phyloP scores from a whole-genome alignment of 768 basidiomycete genomes.

The Pulveroboletus ravenelii region DNA sequence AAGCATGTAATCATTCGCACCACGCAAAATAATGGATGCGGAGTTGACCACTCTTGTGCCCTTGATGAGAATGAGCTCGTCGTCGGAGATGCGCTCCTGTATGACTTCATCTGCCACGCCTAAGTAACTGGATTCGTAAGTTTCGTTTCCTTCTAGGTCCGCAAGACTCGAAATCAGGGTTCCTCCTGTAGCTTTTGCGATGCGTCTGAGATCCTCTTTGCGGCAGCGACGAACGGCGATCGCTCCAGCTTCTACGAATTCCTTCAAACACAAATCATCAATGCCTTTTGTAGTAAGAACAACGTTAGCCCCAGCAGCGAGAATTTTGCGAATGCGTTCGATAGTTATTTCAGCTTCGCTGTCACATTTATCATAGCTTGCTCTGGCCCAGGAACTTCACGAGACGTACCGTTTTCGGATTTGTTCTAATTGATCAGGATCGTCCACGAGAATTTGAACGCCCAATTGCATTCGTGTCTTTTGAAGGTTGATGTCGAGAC shows the following conservation, averaged over 20 bases:
- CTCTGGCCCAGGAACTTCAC: neutral
- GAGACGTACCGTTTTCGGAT: conserved; percentile 79
- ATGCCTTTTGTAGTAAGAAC: conserved; percentile 98
- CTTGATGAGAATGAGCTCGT: conserved; percentile 95
- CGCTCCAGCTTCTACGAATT: conserved; percentile 97
- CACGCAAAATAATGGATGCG: conserved; percentile 87
- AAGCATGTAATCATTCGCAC: conserved; percentile 98
- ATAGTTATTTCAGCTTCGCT: conserved; percentile 96
- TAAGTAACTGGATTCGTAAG: conserved; percentile 86
- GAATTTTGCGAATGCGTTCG: conserved; percentile 92
- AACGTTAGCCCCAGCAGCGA: conserved; percentile 94
- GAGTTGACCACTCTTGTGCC: conserved; percentile 96
- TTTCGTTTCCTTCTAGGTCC: conserved; percentile 96
- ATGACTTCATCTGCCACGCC: conserved; percentile 95
- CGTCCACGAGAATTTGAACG: conserved; percentile 94
- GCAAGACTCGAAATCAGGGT: conserved; percentile 89
- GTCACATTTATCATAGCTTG: conserved; percentile 10
- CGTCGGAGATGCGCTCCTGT: conserved; percentile 97
- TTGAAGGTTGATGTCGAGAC: conserved; percentile 95
- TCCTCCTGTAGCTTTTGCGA: conserved; percentile 95
- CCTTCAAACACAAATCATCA: conserved; percentile 95
- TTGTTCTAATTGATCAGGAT: conserved; percentile 93
- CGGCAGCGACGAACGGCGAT: conserved; percentile 98
- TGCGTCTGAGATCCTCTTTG: conserved; percentile 95
- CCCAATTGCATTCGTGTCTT: conserved; percentile 98